These are phyloP conservation scores for Pezicula carpinea DNA, from an alignment of 2,329 filamentous ascomycete species.

Conservation along the genomic window DNA sequence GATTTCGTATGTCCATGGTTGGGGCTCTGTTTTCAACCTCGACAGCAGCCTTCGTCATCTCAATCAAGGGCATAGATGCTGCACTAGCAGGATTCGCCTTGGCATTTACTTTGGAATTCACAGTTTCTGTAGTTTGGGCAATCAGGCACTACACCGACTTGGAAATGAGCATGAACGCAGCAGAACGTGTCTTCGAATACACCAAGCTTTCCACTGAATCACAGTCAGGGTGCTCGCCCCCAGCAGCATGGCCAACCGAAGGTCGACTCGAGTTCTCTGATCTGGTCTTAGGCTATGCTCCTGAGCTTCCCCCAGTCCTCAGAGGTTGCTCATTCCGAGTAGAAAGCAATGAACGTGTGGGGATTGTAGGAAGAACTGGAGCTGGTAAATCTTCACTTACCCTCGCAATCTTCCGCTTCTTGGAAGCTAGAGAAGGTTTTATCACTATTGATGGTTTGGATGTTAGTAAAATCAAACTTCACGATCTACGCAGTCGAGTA, in stretches of 20 bases:
- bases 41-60: conserved; percentile 59
- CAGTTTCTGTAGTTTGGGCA: conserved; percentile 55
- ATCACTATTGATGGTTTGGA: conserved; percentile 17
- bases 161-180: conserved; percentile 73
- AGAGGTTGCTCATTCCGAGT: conserved; percentile 63
- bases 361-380: conserved; percentile 7
- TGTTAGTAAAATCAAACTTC: conserved; percentile 17
- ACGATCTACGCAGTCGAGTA: conserved; percentile 15
- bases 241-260: conserved; percentile 68
- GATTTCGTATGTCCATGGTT: conserved; percentile 64
- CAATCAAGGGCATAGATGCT: conserved; percentile 55
- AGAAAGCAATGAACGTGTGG: conserved; percentile 49
- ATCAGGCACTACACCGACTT: conserved; percentile 62
- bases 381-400: conserved; percentile 17
- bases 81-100: conserved; percentile 70
- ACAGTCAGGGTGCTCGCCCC: conserved; percentile 52
- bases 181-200: conserved; percentile 71
- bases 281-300: conserved; percentile 65
- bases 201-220: conserved; percentile 61
- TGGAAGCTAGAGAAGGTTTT: conserved; percentile 11
- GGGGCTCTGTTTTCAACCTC: conserved; percentile 64
- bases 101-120: conserved; percentile 66
- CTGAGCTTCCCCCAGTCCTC: conserved; percentile 63
- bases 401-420: conserved; percentile 17
- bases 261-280: conserved; percentile 68